Evolutionary conservation across 139 green algal genomes (phyloP), one percentile per base, ranked within the genome.

Genomic region (Micromonas pusilla): DNA sequence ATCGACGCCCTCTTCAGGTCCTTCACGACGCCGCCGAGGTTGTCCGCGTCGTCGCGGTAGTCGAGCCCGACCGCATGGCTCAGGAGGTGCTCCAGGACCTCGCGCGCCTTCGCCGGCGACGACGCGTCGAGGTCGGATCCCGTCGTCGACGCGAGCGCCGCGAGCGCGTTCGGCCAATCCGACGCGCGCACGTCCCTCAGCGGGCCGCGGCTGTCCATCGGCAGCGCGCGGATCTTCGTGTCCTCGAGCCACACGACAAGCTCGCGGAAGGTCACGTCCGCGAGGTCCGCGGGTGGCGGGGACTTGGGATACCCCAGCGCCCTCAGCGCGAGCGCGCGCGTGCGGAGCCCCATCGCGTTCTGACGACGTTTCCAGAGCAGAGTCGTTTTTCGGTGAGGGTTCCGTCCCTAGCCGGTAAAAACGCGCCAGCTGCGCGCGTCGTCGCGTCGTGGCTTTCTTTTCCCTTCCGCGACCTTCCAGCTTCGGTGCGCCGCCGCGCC

Each of bases 231-330:
- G 21, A 73, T 73, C 31, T 57, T 52, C 9, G 34, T 53, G 34
- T 73, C 66, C 32, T 73, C 66, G 21, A 73, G 66, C 30, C 30
- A 73, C 66, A 31, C 66, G 20, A 28, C 28, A 6, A 78, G 23
- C 62, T 30, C 62, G 62, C 62, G 62, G 26, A 32, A 68, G 62
- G 62, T 16, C 4, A 20, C 16, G 62, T 68, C 62, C 13, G 13
- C 62, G 62, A 32, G n/a, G 16, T 9, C 62, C 16, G 20, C 4
- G 9, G 62, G 9, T 5, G 25, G n/a, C 9, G 20, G 9, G 62
- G 9, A 4, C 62, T 30, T 32, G 62, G n/a, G 9, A 16, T 30
- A 32, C 62, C 62, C 25, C 9, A 30, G 62, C 62, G 26, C 62
- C 9, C 9, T 16, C 45, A 57, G 9, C 45, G 45, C 45, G 9